Evolutionary conservation across 768 basidiomycete genomes (phyloP), one percentile per base, ranked within the genome.

Genomic region (Daedaleopsis sinensis): DNA sequence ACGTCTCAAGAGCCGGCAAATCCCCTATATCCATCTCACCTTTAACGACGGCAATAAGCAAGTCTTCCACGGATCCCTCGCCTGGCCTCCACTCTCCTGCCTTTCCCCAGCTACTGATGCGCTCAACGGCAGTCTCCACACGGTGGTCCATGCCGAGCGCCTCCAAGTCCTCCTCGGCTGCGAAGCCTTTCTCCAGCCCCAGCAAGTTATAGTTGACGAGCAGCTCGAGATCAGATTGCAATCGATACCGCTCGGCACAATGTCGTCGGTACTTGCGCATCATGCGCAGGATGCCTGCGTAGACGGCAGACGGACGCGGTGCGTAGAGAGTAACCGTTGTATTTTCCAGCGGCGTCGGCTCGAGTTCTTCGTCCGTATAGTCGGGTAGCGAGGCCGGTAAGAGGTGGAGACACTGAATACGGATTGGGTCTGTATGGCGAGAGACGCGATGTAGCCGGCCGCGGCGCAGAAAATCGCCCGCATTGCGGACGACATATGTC

Each of bases 181-280:
- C 42, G 42, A 15, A 43, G 42, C 42, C 42, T n/a, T n/a, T 43
- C 15, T 43, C 42, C 4, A 43, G 42, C 42, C 10, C 42, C 42
- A 43, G 42, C 42, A 43, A n/a, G 42, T 43, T 43, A 11, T 43
- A 43, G 42, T 50, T 61, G 46, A 61, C 59, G 39, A 61, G 55
- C 47, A 54, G 59, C 39, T 54, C 59, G 38, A 24, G 59, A 16
- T 53, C 59, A 9, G 59, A 61, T 32, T 61, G 59, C 32, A 54
- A 61, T 19, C 42, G 42, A 43, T 3, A 43, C 42, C 42, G 42
- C 42, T 43, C 42, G 3, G 42, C 4, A 11, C 42, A 4, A n/a
- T 15, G n/a, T n/a, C 12, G n/a, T n/a, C 3, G 4, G 42, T 43
- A 43, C 42, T 43, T 43, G 42, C 42, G 42, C 42, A 43, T 43